A percentile compares a stretch with the other conserved stretches of the same genome.
Conservation (phyloP, 768 basidiomycete species). For the Boletus sp. region DNA sequence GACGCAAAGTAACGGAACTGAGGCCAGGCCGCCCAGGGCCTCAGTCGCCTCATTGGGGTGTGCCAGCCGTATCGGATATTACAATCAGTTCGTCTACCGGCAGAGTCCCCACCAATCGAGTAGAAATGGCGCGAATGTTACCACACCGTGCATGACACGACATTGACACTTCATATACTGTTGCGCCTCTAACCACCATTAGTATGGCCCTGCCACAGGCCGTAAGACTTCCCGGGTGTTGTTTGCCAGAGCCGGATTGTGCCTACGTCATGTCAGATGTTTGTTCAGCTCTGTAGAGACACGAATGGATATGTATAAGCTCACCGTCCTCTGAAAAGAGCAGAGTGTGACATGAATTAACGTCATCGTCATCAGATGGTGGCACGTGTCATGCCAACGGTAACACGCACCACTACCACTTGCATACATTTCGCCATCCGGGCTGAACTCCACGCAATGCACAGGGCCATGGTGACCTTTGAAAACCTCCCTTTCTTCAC, state of each 20-base stretch:
- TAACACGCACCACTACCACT: conserved; percentile 84
- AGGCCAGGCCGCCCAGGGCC: neutral
- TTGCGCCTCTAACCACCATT: conserved; percentile 35
- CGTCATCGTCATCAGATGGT: conserved; percentile 9
- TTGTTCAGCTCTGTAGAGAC: conserved; percentile 7
- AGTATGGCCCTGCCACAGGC: conserved; percentile 75
- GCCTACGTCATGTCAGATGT: conserved; percentile 41
- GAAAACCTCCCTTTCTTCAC: conserved; percentile 85
- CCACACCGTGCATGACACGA: conserved; percentile 8
- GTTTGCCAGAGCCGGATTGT: conserved; percentile 98
- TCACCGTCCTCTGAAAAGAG: conserved; percentile 65
- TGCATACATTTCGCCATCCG: conserved; percentile 96
- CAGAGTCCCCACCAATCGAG: conserved; percentile 10
- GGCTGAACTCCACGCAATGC: conserved; percentile 89
- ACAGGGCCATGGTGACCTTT: conserved; percentile 99
- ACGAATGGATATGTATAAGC: conserved; percentile 16
- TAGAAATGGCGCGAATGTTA: conserved; percentile 7
- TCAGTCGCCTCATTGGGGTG: neutral
- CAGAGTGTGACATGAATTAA: conserved; percentile 4
- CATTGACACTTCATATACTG: neutral
- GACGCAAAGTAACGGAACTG: neutral
- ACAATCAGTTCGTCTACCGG: conserved; percentile 14
- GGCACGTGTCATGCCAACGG: conserved; percentile 2
- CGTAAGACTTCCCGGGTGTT: conserved; percentile 89
- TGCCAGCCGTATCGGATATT: conserved; percentile 13